Evolutionary conservation across 495 filamentous ascomycete species (phyloP).

Genomic region (Penicillium ochrochloron): DNA sequence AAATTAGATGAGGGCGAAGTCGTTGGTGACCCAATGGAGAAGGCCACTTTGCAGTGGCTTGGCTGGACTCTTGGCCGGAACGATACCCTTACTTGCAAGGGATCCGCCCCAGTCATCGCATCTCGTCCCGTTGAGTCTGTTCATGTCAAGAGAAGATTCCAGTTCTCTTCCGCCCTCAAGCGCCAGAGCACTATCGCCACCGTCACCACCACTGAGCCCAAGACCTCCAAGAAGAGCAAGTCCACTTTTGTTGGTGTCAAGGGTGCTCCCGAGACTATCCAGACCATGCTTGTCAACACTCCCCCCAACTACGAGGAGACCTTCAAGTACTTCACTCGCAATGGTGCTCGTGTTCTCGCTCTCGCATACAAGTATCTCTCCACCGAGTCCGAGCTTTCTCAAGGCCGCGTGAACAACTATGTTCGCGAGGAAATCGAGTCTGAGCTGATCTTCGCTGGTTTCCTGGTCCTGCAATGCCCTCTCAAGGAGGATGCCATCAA

Average conservation of each 20-base stretch:
- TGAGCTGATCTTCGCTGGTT: constrained; percentile 86
- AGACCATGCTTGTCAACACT: constrained; percentile 82
- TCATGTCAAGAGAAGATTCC: constrained; percentile 94
- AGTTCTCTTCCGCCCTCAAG: constrained; percentile 96
- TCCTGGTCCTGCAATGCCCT: constrained; percentile 92
- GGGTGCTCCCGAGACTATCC: constrained; percentile 95
- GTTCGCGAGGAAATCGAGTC: constrained; percentile 91
- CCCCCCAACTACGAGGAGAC: constrained; percentile 96
- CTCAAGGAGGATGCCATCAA: constrained; percentile 96
- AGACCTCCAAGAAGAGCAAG: constrained; percentile 70
- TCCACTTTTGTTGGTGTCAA: constrained; percentile 94
- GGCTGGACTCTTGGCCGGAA: constrained; percentile 91
- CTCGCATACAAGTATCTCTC: constrained; percentile 92
- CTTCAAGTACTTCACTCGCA: constrained; percentile 95
- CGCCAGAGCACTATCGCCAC: constrained; percentile 93
- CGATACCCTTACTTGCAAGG: constrained; percentile 68
- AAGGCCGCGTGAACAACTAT: constrained; percentile 85
- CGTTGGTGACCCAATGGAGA: constrained; percentile 99
- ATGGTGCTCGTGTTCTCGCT: constrained; percentile 89
- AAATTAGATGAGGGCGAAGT: constrained; percentile 96
- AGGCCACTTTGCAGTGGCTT: constrained; percentile 85
- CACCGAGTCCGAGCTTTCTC: constrained; percentile 76
- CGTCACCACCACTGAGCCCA: constrained; percentile 66
- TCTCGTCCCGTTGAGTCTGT: constrained; percentile 63
- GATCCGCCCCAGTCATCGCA: constrained; percentile 49